phyloP scores from a whole-genome alignment of 352 stramenopile genomes.

The Pythium phragmitis region DNA sequence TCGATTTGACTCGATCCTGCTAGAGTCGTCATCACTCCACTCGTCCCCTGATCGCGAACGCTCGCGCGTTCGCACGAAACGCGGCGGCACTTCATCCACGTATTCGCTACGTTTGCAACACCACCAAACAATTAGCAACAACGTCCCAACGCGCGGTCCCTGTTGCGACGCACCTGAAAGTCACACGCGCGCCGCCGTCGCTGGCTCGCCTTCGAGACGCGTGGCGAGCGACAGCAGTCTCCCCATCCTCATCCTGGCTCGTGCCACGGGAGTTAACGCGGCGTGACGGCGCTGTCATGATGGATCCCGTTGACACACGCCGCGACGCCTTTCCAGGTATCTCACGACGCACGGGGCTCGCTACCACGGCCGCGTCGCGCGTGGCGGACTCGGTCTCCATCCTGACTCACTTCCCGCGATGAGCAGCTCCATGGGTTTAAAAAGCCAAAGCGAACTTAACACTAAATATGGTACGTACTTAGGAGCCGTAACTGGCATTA shows the following conservation, averaged over 20 bases:
- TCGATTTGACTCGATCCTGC: background rate
- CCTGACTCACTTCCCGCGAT: background rate
- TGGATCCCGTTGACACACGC: conserved; percentile 7
- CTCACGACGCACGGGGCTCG: background rate
- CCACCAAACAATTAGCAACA: background rate
- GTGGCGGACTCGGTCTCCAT: background rate
- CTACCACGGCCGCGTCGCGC: background rate
- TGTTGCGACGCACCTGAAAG: conserved; percentile 7
- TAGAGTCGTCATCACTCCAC: conserved; percentile 7
- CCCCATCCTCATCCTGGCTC: conserved; percentile 16
- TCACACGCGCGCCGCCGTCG: conserved; percentile 11
- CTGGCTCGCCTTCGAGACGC: conserved; percentile 6
- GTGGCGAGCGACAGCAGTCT: background rate
- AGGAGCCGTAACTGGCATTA: conserved; percentile 1
- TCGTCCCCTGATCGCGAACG: background rate
- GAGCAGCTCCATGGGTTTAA: background rate
- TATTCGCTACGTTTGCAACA: background rate
- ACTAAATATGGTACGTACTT: background rate
- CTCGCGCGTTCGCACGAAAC: background rate
- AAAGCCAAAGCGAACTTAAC: conserved; percentile 13
- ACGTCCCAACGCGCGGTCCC: background rate
- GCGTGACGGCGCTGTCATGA: conserved; percentile 18
- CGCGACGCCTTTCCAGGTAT: conserved; percentile 1
- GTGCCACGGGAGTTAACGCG: conserved; percentile 38
- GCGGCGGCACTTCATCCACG: background rate